Conservation (phyloP, 1,284 basidiomycete species). For the Cryptococcus hybrid region DNA sequence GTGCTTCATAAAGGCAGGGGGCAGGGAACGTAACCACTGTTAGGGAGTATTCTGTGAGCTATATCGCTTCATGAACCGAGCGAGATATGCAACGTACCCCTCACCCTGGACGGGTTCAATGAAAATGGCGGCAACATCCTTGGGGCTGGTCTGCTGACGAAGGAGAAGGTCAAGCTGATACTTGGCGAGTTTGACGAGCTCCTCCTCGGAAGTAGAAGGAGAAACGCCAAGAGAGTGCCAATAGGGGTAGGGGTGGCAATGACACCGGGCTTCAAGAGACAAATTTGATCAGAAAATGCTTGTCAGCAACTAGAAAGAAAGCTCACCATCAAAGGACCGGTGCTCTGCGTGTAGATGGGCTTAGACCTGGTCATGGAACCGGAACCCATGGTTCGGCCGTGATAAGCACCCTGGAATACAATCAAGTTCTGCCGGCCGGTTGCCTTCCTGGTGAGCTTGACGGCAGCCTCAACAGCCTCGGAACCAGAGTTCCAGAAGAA, state of each 20-base stretch:
- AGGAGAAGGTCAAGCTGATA: conserved; percentile 82
- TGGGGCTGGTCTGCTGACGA: conserved; percentile 76
- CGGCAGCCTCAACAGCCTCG: conserved; percentile 44
- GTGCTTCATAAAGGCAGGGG: conserved; percentile 76
- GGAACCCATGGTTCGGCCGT: conserved; percentile 83
- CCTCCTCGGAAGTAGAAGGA: conserved; percentile 61
- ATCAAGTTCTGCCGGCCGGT: conserved; percentile 87
- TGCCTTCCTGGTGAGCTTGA: conserved; percentile 62
- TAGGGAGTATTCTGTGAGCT: not conserved
- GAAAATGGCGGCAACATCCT: conserved; percentile 87
- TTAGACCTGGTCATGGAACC: conserved; percentile 84
- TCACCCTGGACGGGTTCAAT: conserved; percentile 92
- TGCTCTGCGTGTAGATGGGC: conserved; percentile 80
- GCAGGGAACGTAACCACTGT: conserved; percentile 80
- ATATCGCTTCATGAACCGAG: not conserved
- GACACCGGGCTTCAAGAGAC: conserved; percentile 58
- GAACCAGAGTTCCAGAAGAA: conserved; percentile 86
- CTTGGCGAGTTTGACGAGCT: conserved; percentile 67
- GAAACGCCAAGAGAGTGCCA: conserved; percentile 82
- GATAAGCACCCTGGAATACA: conserved; percentile 82
- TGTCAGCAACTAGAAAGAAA: not conserved
- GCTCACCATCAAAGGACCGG: conserved; percentile 70
- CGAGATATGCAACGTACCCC: conserved; percentile 47
- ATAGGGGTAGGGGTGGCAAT: conserved; percentile 83
- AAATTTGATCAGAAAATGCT: conserved; percentile 34